These are phyloP conservation scores for Emydomyces testavorans DNA, from an alignment of 2,329 filamentous ascomycete genomes.

Conservation along the genomic window DNA sequence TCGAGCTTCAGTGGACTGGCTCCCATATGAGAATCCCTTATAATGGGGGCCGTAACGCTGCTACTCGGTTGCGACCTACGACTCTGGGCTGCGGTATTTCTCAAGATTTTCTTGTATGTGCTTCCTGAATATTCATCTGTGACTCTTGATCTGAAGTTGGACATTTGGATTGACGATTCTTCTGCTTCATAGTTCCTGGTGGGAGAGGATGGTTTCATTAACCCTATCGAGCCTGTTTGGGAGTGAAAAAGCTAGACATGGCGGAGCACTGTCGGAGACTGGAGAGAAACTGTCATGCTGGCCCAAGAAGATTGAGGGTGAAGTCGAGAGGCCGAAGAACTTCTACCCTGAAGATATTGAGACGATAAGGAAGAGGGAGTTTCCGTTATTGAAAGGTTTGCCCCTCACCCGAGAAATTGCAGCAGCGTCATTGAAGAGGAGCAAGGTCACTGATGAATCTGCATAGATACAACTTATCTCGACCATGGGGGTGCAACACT, in stretches of 20 bases:
- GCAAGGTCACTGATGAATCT: not conserved
- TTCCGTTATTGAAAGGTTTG: slow-evolving; percentile 35
- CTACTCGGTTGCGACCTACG: too few relatives aligned
- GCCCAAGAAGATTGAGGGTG: not conserved
- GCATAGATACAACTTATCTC: slow-evolving; percentile 61
- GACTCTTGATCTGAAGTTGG: not conserved
- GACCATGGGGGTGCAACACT: slow-evolving; percentile 93
- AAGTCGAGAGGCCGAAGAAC: not conserved
- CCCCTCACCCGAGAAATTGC: not conserved
- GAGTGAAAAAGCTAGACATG: not conserved
- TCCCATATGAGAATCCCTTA: not conserved
- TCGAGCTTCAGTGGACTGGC: not conserved
- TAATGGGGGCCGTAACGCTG: slow-evolving; percentile 6
- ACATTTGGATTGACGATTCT: not conserved
- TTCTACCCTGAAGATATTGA: slow-evolving; percentile 32
- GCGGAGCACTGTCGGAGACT: not conserved
- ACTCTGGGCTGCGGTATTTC: not conserved
- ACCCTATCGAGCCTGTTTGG: not conserved
- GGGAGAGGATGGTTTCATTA: slow-evolving; percentile 2
- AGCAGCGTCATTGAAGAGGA: not conserved
- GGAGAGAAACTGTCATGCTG: not conserved
- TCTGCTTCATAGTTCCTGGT: slow-evolving; percentile 2
- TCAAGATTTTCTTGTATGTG: slow-evolving; percentile 2
- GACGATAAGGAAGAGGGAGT: slow-evolving; percentile 37
- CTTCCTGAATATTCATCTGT: too few relatives aligned